Evolutionary conservation across 257 asterid species (phyloP).

Genomic region (Petunia secreta): DNA sequence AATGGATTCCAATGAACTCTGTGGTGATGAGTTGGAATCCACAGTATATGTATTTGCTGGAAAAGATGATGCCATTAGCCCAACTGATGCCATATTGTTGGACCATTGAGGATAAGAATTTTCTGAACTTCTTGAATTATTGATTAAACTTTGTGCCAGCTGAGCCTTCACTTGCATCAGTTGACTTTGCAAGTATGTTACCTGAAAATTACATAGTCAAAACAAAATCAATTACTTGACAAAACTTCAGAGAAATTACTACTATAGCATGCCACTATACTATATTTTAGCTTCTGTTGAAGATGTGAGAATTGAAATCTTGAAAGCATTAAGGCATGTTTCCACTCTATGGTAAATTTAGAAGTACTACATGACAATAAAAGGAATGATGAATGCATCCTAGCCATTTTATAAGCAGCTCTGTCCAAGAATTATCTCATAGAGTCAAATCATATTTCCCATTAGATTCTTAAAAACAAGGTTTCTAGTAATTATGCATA

Average conservation of each 20-base stretch:
- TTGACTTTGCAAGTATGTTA: constrained; percentile 79
- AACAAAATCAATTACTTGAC: not conserved
- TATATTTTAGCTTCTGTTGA: not conserved
- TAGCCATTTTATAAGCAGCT: not conserved
- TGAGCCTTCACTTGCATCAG: constrained; percentile 71
- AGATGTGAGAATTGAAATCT: no score
- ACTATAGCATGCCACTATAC: not conserved
- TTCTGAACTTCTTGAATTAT: constrained; percentile 46
- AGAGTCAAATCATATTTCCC: not conserved
- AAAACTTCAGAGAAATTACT: not conserved
- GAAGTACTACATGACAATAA: not conserved
- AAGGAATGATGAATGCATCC: not conserved
- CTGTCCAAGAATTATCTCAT: not conserved
- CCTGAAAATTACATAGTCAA: constrained; percentile 41
- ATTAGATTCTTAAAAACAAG: not conserved
- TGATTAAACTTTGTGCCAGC: constrained; percentile 56
- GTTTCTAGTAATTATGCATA: no score
- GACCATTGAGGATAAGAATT: constrained; percentile 28
- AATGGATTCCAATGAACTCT: constrained; percentile 68
- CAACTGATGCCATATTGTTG: constrained; percentile 11
- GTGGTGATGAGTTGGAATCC: constrained; percentile 54
- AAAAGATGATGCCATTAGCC: constrained; percentile 38
- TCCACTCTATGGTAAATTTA: not conserved
- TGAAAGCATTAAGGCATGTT: not conserved
- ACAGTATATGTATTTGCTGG: constrained; percentile 29